A percentile compares a stretch with the other conserved stretches of the same genome.
Evolutionary conservation across 208 protist genomes (phyloP).

Genomic region (Leishmania guyanensis): DNA sequence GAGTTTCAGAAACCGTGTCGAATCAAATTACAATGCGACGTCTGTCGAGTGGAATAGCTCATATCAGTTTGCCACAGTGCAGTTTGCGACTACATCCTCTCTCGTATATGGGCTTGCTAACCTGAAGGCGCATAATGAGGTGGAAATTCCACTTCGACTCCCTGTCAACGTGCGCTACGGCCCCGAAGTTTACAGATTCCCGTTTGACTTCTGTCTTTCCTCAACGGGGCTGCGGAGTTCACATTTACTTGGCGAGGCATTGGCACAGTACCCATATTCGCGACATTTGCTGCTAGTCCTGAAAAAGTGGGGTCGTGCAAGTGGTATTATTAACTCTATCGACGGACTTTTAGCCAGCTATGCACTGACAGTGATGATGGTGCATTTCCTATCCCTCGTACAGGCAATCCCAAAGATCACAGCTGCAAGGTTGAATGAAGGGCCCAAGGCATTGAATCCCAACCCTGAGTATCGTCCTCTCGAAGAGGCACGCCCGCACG

Average conservation of each 20-base stretch:
- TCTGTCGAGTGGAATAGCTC: slow-evolving; percentile 80
- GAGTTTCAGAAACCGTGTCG: slow-evolving; percentile 51
- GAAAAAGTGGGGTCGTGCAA: slow-evolving; percentile 85
- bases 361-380: slow-evolving; percentile 84
- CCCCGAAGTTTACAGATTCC: slow-evolving; percentile 85
- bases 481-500: slow-evolving; percentile 22
- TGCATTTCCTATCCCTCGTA: slow-evolving; percentile 78
- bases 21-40: slow-evolving; percentile 61
- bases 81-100: slow-evolving; percentile 66
- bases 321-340: slow-evolving; percentile 84
- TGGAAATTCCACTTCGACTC: slow-evolving; percentile 81
- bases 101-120: slow-evolving; percentile 75
- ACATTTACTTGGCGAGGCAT: slow-evolving; percentile 69
- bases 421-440: slow-evolving; percentile 35
- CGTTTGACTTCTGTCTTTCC: slow-evolving; percentile 91
- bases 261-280: slow-evolving; percentile 71
- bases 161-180: slow-evolving; percentile 80
- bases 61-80: slow-evolving; percentile 75
- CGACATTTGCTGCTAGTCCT: slow-evolving; percentile 81
- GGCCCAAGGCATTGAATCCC: slow-evolving; percentile 52
- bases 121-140: slow-evolving; percentile 61
- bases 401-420: slow-evolving; percentile 62
- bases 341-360: slow-evolving; percentile 91
- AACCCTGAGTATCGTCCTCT: slow-evolving; percentile 64
- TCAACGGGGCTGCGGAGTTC: slow-evolving; percentile 87